Evolutionary conservation across 2,329 filamentous ascomycete species (phyloP), one percentile per base, ranked within the genome.

Genomic region (Sporothrix inflata): DNA sequence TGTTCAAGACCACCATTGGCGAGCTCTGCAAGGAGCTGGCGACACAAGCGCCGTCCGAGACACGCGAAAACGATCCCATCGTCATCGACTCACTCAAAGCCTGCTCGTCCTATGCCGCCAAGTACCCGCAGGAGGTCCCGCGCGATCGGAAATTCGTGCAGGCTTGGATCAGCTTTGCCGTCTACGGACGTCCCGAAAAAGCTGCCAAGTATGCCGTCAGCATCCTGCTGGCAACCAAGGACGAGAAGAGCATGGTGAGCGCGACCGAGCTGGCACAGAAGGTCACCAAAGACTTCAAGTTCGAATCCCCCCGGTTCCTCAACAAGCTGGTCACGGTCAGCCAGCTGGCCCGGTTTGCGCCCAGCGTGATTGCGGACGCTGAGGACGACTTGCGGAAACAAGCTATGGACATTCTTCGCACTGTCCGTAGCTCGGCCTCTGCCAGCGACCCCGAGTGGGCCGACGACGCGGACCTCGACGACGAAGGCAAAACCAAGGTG

Each of bases 121-220:
- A 91, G 77, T 95, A 97, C 76, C 91, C 95, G 0, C 86, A 90
- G 12, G 94, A 98, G 73, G 88, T 99, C 70, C 92, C 93, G 0
- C 88, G 89, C 73, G 92, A 97, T 74, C 89, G 91, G 71, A 92
- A 92, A 75, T 95, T 98, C 77, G 85, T 90, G 42, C 90, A 96
- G 77, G 91, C 94, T 0, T 87, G 99, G 79, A 89, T 91, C 74
- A 91, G 89, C 76, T 98, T 96, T 80, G 93, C 94, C 1, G 86
- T 95, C 24, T 92, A 93, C 78, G 95, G 95, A 27, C 88, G 88
- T 30, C 95, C 94, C 2, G 88, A 93, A 12, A 91, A 91, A 79
- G 92, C 93, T 9, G 93, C 95, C 27, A 99, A 99, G 81, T 94
- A 98, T 82, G 96, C 96, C 0, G 90, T 98, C 66, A 94, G 93